A percentile compares a stretch with the other conserved stretches of the same genome.
Conservation (phyloP, 192 early-diverging fungal genomes). For the Backusella tuberculispora region DNA sequence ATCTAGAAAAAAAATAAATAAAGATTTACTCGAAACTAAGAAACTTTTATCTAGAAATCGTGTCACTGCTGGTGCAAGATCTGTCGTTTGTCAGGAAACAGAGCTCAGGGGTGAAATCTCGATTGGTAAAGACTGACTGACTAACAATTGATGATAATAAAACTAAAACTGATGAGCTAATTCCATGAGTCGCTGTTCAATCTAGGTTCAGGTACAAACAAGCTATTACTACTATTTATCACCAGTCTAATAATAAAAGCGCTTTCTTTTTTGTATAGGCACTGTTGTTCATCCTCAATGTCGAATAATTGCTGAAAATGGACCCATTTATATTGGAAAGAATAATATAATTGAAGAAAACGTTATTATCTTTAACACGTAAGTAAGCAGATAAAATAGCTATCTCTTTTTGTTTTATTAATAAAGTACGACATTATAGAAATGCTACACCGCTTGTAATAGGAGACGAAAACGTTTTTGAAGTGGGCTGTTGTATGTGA, state of each 20-base stretch:
- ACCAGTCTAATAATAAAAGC: background rate
- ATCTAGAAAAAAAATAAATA: background rate
- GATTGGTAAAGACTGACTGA: conserved; percentile 41
- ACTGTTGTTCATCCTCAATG: conserved; percentile 78
- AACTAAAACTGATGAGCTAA: background rate
- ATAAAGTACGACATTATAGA: conserved; percentile 28
- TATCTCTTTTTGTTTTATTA: background rate
- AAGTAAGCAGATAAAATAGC: background rate
- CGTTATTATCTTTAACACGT: conserved; percentile 71
- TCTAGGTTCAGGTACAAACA: conserved; percentile 20
- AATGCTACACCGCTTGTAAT: conserved; percentile 58
- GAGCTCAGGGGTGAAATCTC: conserved; percentile 56
- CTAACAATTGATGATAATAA: background rate
- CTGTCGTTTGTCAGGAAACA: conserved; percentile 56
- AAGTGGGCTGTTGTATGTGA: conserved; percentile 69
- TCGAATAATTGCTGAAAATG: conserved; percentile 63
- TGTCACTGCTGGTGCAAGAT: conserved; percentile 35
- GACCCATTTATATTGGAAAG: conserved; percentile 70
- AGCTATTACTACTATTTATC: background rate
- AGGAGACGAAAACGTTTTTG: conserved; percentile 76
- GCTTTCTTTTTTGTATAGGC: conserved; percentile 38
- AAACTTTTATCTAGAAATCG: conserved; percentile 26
- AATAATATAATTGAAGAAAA: conserved; percentile 82
- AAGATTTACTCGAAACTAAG: background rate
- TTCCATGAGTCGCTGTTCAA: background rate